Evolutionary conservation across 148 eudicot genomes (phyloP), one percentile per base, ranked within the genome.

Genomic region (Silene latifolia): DNA sequence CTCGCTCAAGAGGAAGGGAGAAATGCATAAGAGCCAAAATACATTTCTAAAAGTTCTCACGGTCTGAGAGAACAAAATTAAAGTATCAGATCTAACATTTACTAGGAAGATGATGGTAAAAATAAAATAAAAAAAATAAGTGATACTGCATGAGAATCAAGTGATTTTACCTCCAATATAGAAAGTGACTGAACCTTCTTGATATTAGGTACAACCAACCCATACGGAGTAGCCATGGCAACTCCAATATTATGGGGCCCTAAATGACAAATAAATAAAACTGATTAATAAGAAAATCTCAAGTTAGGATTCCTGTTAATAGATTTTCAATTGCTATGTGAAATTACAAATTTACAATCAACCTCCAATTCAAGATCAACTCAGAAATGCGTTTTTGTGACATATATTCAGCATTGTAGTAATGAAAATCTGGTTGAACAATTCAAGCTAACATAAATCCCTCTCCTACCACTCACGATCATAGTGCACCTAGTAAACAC

Each of bases 181-280:
- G 97, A 90, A 73, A 91, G 92, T 20, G 90, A 87, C 70, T 94
- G 97, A 80, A 90, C 97, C 70, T 87, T 90, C 84, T 94, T 94
- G 35, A 91, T 87, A 86, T 90, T 94, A 62, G 98, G 98, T 74
- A 94, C 98, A 73, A 94, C 98, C 72, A 91, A 80, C 83, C 97
- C 98, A 79, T 83, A 66, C 69, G 90, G 92, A 77, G 98, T 91
- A 80, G 98, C 98, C 98, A 94, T 94, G 66, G 98, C 97, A 78
- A 94, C 82, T 66, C 98, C 98, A 82, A 94, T 86, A 80, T 94
- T 94, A 76, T 94, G 98, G 63, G 89, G 80, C 32, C 98, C 98
- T 94, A 63, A n/a, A 71, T 13, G 63, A 47, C 35, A 72, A 72
- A 73, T 27, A 12, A 44, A 17, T 58, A 39, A 63, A 54, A 53